Evolutionary conservation across 352 stramenopile species (phyloP), one percentile per base, ranked within the genome.

Genomic region (Phytophthora syringae): DNA sequence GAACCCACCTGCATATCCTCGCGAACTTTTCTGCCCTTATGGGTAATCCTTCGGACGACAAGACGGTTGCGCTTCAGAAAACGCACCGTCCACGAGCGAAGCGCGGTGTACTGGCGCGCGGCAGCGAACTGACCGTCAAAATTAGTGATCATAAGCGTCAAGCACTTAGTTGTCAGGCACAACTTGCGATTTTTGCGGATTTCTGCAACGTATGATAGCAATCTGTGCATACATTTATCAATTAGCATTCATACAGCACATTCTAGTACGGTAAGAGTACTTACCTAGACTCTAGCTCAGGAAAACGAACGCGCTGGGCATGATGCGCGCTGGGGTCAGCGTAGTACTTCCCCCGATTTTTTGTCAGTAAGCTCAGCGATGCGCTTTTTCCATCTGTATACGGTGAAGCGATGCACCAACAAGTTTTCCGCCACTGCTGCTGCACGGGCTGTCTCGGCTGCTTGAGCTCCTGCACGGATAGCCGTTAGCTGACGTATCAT

Each of bases 1-100:
- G 13, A 37, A 12, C 44, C 20, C 22, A 32, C 42, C 24, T 51
- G 24, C 24, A 51, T 32, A 5, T 36, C 44, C 5, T 36, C 24
- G 13, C 44, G 21, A 15, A 18, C 21, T 22, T 32, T 51, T 4
- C 3, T n/a, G 25, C 25, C 45, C 7, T 39, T 37, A 16, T 40
- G 27, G 0, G 16, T 39, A 39, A 52, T 24, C 6, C 45, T 7
- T 25, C 45, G 45, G 15, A 52, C 9, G 5, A 27, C 16, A 15
- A 52, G 25, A 3, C 16, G 30, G 22, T 56, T 56, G 12, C 32
- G 49, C 21, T 56, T 45, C 4, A 47, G 21, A 34, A 56, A 56
- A 25, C 32, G 30, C 6, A 6, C 21, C 1, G 13, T n/a, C 49
- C 30, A 56, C 5, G 49, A 32, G 2, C 18, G 30, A 7, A 47